These are phyloP conservation scores for Debaryomyces singareniensis DNA, from an alignment of 1,139 yeast genomes.

Conservation along the genomic window DNA sequence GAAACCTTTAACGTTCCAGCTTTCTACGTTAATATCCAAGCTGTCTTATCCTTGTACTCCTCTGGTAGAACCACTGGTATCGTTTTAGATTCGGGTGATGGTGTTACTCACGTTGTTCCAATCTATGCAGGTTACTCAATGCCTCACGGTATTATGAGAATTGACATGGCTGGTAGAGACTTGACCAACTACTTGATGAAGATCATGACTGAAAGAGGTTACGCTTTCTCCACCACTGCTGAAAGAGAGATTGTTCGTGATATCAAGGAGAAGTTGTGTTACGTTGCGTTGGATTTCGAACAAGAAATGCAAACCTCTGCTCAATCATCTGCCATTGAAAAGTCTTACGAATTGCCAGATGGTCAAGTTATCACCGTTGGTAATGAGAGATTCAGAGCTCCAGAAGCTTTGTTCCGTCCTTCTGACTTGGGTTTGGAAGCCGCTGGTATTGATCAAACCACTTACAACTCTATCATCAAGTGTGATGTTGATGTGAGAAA, in stretches of 20 bases:
- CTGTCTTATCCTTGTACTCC: slow-evolving; percentile 95
- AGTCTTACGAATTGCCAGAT: slow-evolving; percentile 98
- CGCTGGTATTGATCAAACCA: slow-evolving; percentile 99
- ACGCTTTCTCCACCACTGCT: slow-evolving; percentile 97
- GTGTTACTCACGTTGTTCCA: slow-evolving; percentile 99
- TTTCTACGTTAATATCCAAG: slow-evolving; percentile 97
- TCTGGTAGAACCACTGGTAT: slow-evolving; percentile 99
- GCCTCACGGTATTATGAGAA: slow-evolving; percentile 98
- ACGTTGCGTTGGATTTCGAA: slow-evolving; percentile 93
- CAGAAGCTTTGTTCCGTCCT: slow-evolving; percentile 99
- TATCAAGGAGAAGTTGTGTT: slow-evolving; percentile 98
- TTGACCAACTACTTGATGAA: slow-evolving; percentile 98
- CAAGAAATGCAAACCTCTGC: slow-evolving; percentile 99
- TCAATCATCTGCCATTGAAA: slow-evolving; percentile 96
- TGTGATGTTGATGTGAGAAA: slow-evolving; percentile 99
- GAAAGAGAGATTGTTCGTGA: slow-evolving; percentile 99
- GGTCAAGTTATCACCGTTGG: slow-evolving; percentile 99
- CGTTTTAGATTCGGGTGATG: slow-evolving; percentile 99
- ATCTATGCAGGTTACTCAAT: slow-evolving; percentile 99
- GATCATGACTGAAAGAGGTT: slow-evolving; percentile 97
- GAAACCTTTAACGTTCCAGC: slow-evolving; percentile 99
- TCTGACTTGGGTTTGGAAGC: slow-evolving; percentile 96
- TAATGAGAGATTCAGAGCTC: slow-evolving; percentile 99
- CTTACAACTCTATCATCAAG: slow-evolving; percentile 98
- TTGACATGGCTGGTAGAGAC: slow-evolving; percentile 99